Evolutionary conservation across 345 rosid genomes (phyloP), one percentile per base, ranked within the genome.

Genomic region (Eucalyptus pauciflora): DNA sequence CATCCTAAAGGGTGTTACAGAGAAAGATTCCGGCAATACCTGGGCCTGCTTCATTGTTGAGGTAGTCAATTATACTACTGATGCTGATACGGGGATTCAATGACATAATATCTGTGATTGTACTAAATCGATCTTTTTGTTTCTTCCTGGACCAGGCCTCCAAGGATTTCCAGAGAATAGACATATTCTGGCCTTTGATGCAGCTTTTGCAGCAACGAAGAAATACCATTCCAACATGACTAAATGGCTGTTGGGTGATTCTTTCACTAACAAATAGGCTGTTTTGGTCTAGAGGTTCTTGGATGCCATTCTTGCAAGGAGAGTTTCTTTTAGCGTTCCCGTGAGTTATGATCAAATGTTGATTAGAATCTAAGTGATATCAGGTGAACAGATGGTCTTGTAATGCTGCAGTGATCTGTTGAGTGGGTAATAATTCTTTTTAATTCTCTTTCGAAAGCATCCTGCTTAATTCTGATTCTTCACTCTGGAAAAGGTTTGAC

Each of bases 121-220:
- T 43, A 76, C 83, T 76, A 37, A 76, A 20, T 41, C 7, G 25
- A 48, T 49, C n/a, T 31, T 13, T 52, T n/a, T 49, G 48, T 3
- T 71, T 45, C 7, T 49, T 25, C 11, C 69, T 41, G 22, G 25
- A 87, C 12, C 96, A 95, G 96, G 93, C 92, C 31, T 92, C 94
- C 13, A 90, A 90, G 86, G 96, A 93, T 14, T 96, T 95, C 88
- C 97, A 95, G 62, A 92, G 96, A 71, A 90, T 91, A 49, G 95
- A 95, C 86, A 96, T 96, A 37, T 96, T 96, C 91, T 95, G 97
- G 97, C 96, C 97, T 7, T 89, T 95, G 88, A 94, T 94, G 95
- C 95, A 96, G 64, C 92, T 96, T 89, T 85, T 93, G 85, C 96
- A 93, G 87, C 92, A 92, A 46, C 90, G 54, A 83, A 90, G 93